A percentile compares a stretch with the other conserved stretches of the same genome.
Evolutionary conservation across 441 rosid genomes (phyloP).

Genomic region (Melastoma candidum): DNA sequence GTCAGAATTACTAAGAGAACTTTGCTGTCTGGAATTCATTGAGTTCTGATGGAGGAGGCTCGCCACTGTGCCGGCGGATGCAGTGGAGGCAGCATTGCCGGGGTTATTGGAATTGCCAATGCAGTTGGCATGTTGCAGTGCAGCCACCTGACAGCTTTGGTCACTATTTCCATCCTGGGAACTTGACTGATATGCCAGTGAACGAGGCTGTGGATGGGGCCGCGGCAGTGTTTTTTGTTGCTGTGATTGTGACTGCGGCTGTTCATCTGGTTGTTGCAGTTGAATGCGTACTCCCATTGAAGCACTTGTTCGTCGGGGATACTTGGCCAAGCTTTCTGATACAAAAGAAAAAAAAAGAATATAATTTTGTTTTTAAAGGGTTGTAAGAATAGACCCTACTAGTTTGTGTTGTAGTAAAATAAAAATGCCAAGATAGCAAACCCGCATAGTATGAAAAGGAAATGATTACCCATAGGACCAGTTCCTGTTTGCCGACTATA

Average conservation of each 20-base stretch:
- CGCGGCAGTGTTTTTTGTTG: conserved; percentile 44
- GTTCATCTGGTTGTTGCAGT: conserved; percentile 60
- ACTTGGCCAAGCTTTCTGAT: conserved; percentile 88
- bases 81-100: conserved; percentile 41
- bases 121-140: conserved; percentile 52
- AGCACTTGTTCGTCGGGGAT: conserved; percentile 62
- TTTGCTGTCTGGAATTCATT: conserved; percentile 79
- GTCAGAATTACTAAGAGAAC: conserved; percentile 51
- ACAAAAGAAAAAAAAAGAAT: conserved; percentile 11
- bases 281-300: conserved; percentile 47
- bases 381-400: neutral
- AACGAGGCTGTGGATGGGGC: conserved; percentile 47
- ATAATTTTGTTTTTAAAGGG: neutral
- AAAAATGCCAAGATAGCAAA: neutral
- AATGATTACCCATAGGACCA: conserved; percentile 90
- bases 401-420: neutral
- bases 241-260: conserved; percentile 32
- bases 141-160: conserved; percentile 43
- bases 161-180: conserved; percentile 42
- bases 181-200: conserved; percentile 38
- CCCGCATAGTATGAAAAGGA: conserved; percentile 1
- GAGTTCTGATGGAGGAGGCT: conserved; percentile 88
- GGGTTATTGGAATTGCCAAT: conserved; percentile 47
- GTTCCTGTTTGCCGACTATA: conserved; percentile 78
- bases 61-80: conserved; percentile 58